phyloP scores from a whole-genome alignment of 495 filamentous ascomycete species.

The Amniculicola lignicola region DNA sequence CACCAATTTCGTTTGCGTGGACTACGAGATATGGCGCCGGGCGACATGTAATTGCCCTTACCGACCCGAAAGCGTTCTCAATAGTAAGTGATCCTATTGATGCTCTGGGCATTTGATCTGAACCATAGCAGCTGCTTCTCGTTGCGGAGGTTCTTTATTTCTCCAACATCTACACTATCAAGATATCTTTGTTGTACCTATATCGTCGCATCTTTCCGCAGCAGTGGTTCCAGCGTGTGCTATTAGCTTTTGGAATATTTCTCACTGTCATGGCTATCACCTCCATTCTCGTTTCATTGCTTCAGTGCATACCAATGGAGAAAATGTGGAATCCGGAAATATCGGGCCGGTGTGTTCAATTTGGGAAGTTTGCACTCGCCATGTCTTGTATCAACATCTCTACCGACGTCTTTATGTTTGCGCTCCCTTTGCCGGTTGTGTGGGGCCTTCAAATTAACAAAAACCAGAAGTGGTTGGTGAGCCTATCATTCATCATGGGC shows the following conservation, averaged over 20 bases:
- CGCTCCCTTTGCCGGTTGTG: too few relatives aligned
- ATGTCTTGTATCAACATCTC: too few relatives aligned
- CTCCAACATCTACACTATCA: background rate
- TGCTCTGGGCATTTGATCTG: background rate
- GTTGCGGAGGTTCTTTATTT: background rate
- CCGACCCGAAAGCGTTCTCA: background rate
- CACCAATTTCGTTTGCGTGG: background rate
- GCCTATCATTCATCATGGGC: slow-evolving; percentile 1
- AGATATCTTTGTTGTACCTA: background rate
- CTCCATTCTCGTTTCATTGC: background rate
- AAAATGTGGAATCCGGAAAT: background rate
- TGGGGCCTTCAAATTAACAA: too few relatives aligned
- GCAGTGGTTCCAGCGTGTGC: background rate
- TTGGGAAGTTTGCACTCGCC: slow-evolving; percentile 3
- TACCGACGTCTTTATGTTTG: too few relatives aligned
- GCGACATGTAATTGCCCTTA: background rate
- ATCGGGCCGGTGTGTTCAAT: background rate
- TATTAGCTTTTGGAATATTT: background rate
- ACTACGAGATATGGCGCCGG: background rate
- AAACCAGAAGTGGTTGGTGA: background rate
- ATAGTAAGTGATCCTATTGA: background rate
- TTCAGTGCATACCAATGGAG: background rate
- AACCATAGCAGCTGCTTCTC: background rate
- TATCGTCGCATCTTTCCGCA: background rate
- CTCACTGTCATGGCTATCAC: background rate